Evolutionary conservation across 2,329 filamentous ascomycete species (phyloP).

Genomic region (Phoma sp.): DNA sequence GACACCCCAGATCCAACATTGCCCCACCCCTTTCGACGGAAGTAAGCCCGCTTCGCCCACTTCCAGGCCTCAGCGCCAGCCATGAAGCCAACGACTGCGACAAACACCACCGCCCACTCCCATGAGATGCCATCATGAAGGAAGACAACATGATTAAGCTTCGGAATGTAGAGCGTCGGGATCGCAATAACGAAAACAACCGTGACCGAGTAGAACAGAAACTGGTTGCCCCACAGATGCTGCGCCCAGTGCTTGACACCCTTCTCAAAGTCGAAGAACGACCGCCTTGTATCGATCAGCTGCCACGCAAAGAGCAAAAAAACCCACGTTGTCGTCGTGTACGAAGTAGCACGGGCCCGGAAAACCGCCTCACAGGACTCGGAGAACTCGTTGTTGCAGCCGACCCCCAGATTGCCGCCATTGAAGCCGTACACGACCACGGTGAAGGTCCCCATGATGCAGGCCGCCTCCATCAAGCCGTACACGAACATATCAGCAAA

Average conservation of each 20-base stretch:
- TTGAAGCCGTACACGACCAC: slow-evolving; percentile 43
- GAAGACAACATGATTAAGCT: slow-evolving; percentile 71
- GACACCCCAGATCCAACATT: no score
- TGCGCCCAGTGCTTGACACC: slow-evolving; percentile 67
- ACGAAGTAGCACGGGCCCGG: slow-evolving; percentile 72
- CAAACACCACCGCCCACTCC: slow-evolving; percentile 74
- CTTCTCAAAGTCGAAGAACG: slow-evolving; percentile 74
- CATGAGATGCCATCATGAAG: slow-evolving; percentile 69
- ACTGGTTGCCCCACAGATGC: slow-evolving; percentile 74
- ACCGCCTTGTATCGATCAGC: slow-evolving; percentile 70
- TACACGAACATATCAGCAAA: slow-evolving; percentile 46
- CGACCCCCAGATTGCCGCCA: slow-evolving; percentile 36
- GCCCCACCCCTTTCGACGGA: no score
- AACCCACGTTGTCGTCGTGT: slow-evolving; percentile 77
- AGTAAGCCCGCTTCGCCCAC: no score
- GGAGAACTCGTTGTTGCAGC: slow-evolving; percentile 41
- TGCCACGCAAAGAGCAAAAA: slow-evolving; percentile 80
- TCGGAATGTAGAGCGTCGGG: slow-evolving; percentile 66
- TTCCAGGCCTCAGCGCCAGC: slow-evolving; percentile 68
- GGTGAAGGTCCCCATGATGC: slow-evolving; percentile 40
- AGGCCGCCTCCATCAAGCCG: slow-evolving; percentile 40
- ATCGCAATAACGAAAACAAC: slow-evolving; percentile 36
- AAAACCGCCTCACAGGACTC: slow-evolving; percentile 38
- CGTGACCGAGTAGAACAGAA: slow-evolving; percentile 58
- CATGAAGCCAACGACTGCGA: slow-evolving; percentile 68